A percentile compares a stretch with the other conserved stretches of the same genome.
These are phyloP conservation scores for Starmerella bacillaris DNA, from an alignment of 805 yeast genomes.

Conservation along the genomic window DNA sequence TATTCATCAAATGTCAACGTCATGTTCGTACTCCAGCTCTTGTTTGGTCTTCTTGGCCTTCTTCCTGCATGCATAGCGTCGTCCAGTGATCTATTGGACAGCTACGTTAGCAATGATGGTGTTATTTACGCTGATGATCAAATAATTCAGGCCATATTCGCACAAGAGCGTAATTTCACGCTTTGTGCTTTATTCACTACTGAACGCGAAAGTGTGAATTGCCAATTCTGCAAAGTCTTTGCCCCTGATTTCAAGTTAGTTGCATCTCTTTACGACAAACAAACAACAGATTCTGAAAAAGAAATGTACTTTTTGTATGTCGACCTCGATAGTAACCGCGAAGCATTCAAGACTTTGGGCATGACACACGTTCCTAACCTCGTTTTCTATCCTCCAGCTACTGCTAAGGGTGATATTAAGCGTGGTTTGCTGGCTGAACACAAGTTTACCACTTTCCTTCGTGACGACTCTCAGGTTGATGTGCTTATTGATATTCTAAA, in stretches of 20 bases:
- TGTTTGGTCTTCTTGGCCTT: no score
- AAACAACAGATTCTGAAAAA: constrained; percentile 31
- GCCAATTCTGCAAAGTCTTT: constrained; percentile 53
- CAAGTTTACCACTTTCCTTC: constrained; percentile 17
- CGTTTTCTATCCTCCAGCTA: constrained; percentile 39
- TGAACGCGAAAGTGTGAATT: constrained; percentile 51
- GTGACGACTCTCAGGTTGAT: constrained; percentile 15
- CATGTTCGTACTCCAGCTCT: no score
- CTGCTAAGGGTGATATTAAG: constrained; percentile 21
- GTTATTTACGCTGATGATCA: constrained; percentile 15
- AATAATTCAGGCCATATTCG: constrained; percentile 26
- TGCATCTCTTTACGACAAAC: constrained; percentile 39
- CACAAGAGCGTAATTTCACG: constrained; percentile 50
- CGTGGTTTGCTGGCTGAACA: constrained; percentile 17
- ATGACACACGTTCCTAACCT: constrained; percentile 67
- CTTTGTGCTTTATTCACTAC: constrained; percentile 58
- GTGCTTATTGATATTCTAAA: constrained; percentile 14
- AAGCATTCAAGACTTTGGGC: constrained; percentile 34
- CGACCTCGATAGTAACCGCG: constrained; percentile 45
- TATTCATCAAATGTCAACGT: no score
- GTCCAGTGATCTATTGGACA: constrained; percentile 2
- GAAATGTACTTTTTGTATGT: constrained; percentile 51
- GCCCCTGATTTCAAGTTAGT: constrained; percentile 45
- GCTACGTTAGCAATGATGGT: constrained; percentile 14
- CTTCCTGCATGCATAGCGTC: no score